Evolutionary conservation across 495 filamentous ascomycete genomes (phyloP).

Genomic region (Parathielavia appendiculata): DNA sequence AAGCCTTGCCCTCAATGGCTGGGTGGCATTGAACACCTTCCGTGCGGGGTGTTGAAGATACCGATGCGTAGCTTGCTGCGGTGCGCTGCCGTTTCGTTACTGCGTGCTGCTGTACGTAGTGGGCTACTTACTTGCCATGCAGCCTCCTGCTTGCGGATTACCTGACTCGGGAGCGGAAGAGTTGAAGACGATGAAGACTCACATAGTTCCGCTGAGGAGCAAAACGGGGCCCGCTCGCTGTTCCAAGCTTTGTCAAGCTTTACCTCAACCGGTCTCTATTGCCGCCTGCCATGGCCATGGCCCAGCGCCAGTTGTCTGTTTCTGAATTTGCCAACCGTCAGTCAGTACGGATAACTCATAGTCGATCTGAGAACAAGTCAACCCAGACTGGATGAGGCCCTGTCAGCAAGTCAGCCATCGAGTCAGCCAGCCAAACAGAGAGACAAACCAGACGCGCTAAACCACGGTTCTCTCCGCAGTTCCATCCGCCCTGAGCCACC

Average conservation of each 20-base stretch:
- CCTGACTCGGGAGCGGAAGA: too few species aligned
- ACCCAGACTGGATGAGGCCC: not conserved
- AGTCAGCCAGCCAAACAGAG: not conserved
- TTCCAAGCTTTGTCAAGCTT: too few species aligned
- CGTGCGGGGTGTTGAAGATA: not conserved
- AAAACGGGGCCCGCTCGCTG: too few species aligned
- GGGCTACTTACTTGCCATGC: not conserved
- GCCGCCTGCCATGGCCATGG: too few species aligned
- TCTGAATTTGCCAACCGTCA: too few species aligned
- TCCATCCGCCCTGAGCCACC: constrained; percentile 6
- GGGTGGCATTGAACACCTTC: constrained; percentile 1
- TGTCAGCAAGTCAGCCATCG: not conserved
- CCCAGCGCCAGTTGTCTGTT: too few species aligned
- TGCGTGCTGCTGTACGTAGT: not conserved
- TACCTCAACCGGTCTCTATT: too few species aligned
- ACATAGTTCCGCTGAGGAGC: too few species aligned
- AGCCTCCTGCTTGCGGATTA: not conserved
- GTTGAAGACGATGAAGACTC: too few species aligned
- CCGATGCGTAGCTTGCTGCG: not conserved
- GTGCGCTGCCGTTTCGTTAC: constrained; percentile 3
- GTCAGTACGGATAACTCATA: too few species aligned
- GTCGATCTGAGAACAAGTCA: too few species aligned
- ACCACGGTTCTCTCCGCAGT: constrained; percentile 4
- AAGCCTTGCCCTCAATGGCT: not conserved
- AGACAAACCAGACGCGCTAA: not conserved